Percentiles rank a stretch among this genome's conserved stretches.
Conservation (phyloP, 2,329 filamentous ascomycete species). For the Fusarium avenaceum region DNA sequence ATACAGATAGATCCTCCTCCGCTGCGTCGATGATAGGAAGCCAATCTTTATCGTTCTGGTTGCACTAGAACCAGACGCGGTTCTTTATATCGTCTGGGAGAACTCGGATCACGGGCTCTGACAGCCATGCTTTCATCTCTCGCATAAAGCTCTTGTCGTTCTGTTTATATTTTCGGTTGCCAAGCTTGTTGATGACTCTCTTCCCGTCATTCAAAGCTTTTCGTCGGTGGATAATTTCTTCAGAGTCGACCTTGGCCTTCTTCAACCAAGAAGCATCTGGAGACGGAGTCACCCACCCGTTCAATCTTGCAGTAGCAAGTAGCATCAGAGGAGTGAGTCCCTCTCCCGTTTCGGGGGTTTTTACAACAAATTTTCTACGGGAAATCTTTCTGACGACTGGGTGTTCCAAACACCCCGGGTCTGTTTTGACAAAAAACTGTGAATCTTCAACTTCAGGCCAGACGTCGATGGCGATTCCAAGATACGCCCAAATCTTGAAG, state of each 20-base stretch:
- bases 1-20: neutral
- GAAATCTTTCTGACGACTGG: neutral
- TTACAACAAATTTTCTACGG: neutral
- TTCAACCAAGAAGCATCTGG: conserved; percentile 3
- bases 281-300: neutral
- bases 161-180: conserved; percentile 9
- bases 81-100: conserved; percentile 20
- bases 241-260: neutral
- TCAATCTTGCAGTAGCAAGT: neutral
- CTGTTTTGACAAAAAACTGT: conserved; percentile 13
- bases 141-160: neutral
- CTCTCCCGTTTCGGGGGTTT: neutral
- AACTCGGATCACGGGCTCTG: neutral
- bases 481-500: conserved; percentile 5
- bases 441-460: neutral
- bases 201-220: neutral
- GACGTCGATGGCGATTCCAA: conserved; percentile 6
- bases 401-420: neutral
- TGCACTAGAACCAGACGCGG: conserved; percentile 13
- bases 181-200: conserved; percentile 7
- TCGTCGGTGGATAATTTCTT: conserved; percentile 1
- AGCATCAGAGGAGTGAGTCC: conserved; percentile 1
- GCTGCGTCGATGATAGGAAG: neutral
- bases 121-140: conserved; percentile 12
- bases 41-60: conserved; percentile 11